Base-by-base conservation (phyloP, 1,139 yeast species). In the Schwanniomyces etchellsii region DNA sequence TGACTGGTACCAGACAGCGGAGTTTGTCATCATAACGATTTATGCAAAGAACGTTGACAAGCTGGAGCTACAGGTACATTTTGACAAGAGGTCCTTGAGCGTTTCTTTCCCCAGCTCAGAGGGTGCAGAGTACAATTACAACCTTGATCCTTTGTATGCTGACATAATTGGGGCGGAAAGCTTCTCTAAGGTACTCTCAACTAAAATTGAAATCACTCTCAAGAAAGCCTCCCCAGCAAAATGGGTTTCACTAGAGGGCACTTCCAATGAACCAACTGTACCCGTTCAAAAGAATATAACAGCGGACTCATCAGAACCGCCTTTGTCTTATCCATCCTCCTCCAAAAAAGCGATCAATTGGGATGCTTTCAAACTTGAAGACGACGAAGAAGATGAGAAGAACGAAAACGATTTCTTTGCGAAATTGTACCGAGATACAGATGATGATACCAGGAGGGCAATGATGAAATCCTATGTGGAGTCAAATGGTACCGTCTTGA, bases 381-480 rank as follows among this genome's bases (percentile, higher is more conserved):
- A 72, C 14, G 77, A 68, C 2, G 79, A 71, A 4, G 75, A 62
- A 3, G 55, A 52, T 4, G 63, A 60, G 3, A 65, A 58, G 1
- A 62, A 57, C 28, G 83, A 82, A 6, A 73, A 79, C 37, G 82
- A 70, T 0, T 88, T 93, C 47, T 91, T 93, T 61, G 72, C 77
- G 41, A 69, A 76, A 38, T 53, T 93, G 9, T 93, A 82, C 57
- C 70, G 73, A 24, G 78, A 73, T 41, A 93, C 95, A 0, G 95
- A 88, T 49, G 94, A 83, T 7, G 96, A 91, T 47, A 81, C 95
- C 1, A 69, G 68, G 43, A 70, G 94, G 35, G 99, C 99, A 2
- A 93, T 93, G 97, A 83, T 86, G 93, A 93, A 93, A 59, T 85
- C 96, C 32, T 91, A 76, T 48, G 68, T 77, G n/a, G 96, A 93